Percentiles rank a stretch among this genome's conserved stretches.
These are phyloP conservation scores for Diaporthe citrichinensis DNA, from an alignment of 2,329 filamentous ascomycete species.

Conservation along the genomic window DNA sequence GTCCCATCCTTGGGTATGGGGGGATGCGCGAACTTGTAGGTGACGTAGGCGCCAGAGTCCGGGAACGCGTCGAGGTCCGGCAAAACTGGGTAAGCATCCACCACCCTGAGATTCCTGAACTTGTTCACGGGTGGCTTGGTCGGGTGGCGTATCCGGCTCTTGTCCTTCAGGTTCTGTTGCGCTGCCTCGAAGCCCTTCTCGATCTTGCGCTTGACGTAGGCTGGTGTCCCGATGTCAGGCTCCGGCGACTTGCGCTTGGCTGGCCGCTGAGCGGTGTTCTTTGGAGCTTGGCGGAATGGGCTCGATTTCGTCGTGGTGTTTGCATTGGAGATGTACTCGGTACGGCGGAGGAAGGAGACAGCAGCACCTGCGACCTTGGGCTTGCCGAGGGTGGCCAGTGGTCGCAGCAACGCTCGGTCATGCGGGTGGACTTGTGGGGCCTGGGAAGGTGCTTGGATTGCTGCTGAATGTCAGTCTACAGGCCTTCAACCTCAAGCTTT, in stretches of 20 bases:
- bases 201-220: conserved; percentile 77
- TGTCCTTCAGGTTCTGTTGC: conserved; percentile 67
- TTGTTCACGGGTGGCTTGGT: conserved; percentile 56
- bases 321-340: conserved; percentile 85
- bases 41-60: conserved; percentile 78
- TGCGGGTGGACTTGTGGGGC: conserved; percentile 82
- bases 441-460: conserved; percentile 84
- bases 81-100: conserved; percentile 72
- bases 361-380: conserved; percentile 81
- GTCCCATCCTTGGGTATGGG: conserved; percentile 64
- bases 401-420: conserved; percentile 86
- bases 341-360: conserved; percentile 94
- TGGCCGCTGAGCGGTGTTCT: conserved; percentile 53
- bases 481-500: not conserved
- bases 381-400: conserved; percentile 88
- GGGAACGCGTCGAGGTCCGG: conserved; percentile 79
- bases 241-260: conserved; percentile 69
- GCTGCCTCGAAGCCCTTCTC: conserved; percentile 72
- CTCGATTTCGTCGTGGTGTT: conserved; percentile 40
- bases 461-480: conserved; percentile 59
- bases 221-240: conserved; percentile 72
- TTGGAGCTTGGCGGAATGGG: conserved; percentile 36
- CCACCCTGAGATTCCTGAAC: conserved; percentile 65
- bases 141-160: conserved; percentile 69
- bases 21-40: conserved; percentile 77